Conservation (phyloP, 768 basidiomycete species). For the Myochromella boudieri region DNA sequence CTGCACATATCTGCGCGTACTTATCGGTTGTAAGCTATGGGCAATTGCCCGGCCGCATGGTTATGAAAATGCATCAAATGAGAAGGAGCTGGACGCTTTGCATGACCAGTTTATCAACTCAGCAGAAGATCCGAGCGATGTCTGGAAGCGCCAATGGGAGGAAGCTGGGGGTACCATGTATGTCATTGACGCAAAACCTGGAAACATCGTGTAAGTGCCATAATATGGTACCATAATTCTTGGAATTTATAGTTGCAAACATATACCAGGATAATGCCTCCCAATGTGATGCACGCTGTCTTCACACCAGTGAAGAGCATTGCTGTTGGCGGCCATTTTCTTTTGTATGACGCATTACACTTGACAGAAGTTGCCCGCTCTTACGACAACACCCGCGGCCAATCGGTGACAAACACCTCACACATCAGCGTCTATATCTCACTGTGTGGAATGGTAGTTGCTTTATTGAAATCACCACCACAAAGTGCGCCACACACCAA, state of each 20-base stretch:
- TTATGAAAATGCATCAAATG: too few species aligned
- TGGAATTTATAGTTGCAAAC: background rate
- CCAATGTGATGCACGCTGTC: background rate
- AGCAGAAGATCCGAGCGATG: too few species aligned
- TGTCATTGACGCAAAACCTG: background rate
- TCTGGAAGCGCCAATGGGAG: too few species aligned
- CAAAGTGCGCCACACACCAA: background rate
- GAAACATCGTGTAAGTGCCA: background rate
- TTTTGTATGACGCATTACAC: background rate
- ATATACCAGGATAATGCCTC: background rate
- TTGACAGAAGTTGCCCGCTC: background rate
- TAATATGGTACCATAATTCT: too few species aligned
- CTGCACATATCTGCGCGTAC: too few species aligned
- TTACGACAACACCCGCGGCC: background rate
- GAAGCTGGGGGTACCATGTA: background rate
- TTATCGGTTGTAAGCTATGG: too few species aligned
- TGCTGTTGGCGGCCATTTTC: background rate
- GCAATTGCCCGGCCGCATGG: too few species aligned
- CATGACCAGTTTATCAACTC: too few species aligned
- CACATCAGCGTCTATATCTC: background rate
- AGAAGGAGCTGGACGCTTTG: too few species aligned
- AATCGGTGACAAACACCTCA: background rate
- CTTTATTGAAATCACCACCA: background rate
- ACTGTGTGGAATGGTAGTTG: background rate
- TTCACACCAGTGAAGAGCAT: background rate